Percentiles rank a stretch among this genome's conserved stretches.
Evolutionary conservation across 2,329 filamentous ascomycete species (phyloP).

Genomic region (Penicillium sp.): DNA sequence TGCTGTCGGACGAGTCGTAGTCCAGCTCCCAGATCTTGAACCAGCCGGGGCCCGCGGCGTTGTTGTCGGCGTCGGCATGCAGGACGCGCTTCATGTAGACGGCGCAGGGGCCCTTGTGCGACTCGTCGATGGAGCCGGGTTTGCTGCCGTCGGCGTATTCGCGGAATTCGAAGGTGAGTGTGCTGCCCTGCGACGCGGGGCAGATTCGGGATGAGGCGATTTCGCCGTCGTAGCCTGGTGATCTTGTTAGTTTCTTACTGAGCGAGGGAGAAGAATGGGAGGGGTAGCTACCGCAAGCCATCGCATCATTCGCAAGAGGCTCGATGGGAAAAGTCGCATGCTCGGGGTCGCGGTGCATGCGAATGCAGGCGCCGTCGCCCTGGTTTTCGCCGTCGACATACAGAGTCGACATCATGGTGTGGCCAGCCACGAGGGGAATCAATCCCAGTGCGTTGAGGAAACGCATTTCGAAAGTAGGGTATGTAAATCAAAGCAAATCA

Average conservation of each 20-base stretch:
- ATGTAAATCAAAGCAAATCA: not conserved
- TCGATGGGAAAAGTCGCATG: slow-evolving; percentile 63
- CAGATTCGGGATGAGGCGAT: slow-evolving; percentile 56
- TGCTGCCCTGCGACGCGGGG: slow-evolving; percentile 54
- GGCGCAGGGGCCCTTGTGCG: slow-evolving; percentile 71
- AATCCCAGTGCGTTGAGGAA: slow-evolving; percentile 5
- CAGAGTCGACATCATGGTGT: slow-evolving; percentile 69
- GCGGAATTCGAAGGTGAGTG: slow-evolving; percentile 71
- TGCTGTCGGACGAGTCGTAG: slow-evolving; percentile 59
- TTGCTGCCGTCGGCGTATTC: slow-evolving; percentile 61
- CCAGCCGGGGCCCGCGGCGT: slow-evolving; percentile 70
- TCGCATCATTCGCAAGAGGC: slow-evolving; percentile 62
- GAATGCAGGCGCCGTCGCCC: slow-evolving; percentile 73
- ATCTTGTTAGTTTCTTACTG: not conserved
- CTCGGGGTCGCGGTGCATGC: slow-evolving; percentile 62
- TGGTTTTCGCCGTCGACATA: slow-evolving; percentile 66
- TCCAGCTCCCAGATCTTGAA: slow-evolving; percentile 78
- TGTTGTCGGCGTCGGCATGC: slow-evolving; percentile 55
- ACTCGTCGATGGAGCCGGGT: slow-evolving; percentile 62
- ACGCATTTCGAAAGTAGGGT: slow-evolving; percentile 6
- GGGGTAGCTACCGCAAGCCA: slow-evolving; percentile 69
- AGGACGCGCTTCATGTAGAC: slow-evolving; percentile 74
- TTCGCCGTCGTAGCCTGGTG: slow-evolving; percentile 53
- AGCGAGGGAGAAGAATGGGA: too few relatives aligned
- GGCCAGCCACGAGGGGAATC: slow-evolving; percentile 34